phyloP scores from a whole-genome alignment of 495 filamentous ascomycete genomes.

The Penicillium goetzii region DNA sequence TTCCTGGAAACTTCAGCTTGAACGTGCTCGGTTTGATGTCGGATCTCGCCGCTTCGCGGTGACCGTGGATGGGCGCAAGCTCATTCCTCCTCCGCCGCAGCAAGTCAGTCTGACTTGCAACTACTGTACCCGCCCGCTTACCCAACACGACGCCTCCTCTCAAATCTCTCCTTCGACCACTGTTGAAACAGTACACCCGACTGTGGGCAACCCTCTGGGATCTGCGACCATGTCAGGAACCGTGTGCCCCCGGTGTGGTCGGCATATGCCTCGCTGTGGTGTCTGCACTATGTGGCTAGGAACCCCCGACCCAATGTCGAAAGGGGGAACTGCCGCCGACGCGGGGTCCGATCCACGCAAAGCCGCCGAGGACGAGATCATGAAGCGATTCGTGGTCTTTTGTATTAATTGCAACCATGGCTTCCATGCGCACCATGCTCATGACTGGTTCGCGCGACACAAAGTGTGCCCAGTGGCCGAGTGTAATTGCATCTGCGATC shows the following conservation, averaged over 20 bases:
- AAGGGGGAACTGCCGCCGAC: slow-evolving; percentile 56
- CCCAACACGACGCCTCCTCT: slow-evolving; percentile 47
- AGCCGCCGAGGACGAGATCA: slow-evolving; percentile 39
- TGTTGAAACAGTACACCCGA: slow-evolving; percentile 43
- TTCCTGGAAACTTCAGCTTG: slow-evolving; percentile 65
- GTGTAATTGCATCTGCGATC: slow-evolving; percentile 80
- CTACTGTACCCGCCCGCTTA: slow-evolving; percentile 68
- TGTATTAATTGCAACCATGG: slow-evolving; percentile 90
- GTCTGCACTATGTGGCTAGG: slow-evolving; percentile 88
- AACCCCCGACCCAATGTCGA: slow-evolving; percentile 68
- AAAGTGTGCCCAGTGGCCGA: slow-evolving; percentile 86
- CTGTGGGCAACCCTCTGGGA: slow-evolving; percentile 43
- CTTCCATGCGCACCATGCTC: slow-evolving; percentile 84
- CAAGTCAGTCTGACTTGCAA: slow-evolving; percentile 84
- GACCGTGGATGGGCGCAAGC: slow-evolving; percentile 62
- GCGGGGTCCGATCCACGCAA: slow-evolving; percentile 41
- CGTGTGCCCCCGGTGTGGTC: slow-evolving; percentile 82
- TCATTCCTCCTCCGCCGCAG: slow-evolving; percentile 65
- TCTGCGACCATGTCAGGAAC: slow-evolving; percentile 51
- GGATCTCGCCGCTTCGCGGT: slow-evolving; percentile 63
- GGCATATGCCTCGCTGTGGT: slow-evolving; percentile 85
- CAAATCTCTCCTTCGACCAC: slow-evolving; percentile 38
- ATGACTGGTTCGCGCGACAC: slow-evolving; percentile 83
- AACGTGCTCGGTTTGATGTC: slow-evolving; percentile 65
- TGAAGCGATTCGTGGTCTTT: slow-evolving; percentile 68